A percentile compares a stretch with the other conserved stretches of the same genome.
Conservation (phyloP, 306 rosid genomes). For the Citrullus colocynthis region DNA sequence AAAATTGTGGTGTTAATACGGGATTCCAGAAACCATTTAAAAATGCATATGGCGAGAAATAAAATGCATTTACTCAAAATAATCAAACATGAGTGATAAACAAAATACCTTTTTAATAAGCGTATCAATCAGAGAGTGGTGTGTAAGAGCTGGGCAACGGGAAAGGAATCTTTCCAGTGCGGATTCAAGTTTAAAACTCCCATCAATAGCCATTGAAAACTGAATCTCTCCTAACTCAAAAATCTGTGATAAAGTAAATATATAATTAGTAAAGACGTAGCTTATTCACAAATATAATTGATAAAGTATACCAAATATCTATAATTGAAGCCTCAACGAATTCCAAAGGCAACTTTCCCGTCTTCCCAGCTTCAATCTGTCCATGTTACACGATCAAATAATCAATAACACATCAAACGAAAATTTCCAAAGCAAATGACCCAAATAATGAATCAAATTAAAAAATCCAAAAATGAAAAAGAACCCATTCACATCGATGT, state of each 20-base stretch:
- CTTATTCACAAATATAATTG: neutral
- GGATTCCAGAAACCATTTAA: neutral
- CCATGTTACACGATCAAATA: neutral
- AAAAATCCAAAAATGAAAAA: neutral
- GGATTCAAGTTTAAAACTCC: conserved; percentile 43
- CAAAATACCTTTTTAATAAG: conserved; percentile 30
- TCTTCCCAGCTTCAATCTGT: conserved; percentile 2
- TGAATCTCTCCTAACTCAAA: conserved; percentile 1
- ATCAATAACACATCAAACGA: neutral
- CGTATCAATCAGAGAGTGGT: conserved; percentile 21
- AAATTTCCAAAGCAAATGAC: neutral
- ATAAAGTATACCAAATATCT: neutral
- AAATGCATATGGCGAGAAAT: neutral
- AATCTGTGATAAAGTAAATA: neutral
- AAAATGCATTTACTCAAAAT: neutral
- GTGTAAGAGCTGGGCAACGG: conserved; percentile 60
- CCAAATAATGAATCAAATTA: neutral
- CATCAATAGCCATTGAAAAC: conserved; percentile 52
- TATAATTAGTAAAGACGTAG: neutral
- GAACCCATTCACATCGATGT: neutral
- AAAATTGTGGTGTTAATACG: neutral
- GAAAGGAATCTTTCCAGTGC: conserved; percentile 51
- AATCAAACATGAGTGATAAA: neutral
- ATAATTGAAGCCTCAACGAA: neutral
- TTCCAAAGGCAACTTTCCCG: neutral